A percentile compares a stretch with the other conserved stretches of the same genome.
Evolutionary conservation across 2,329 filamentous ascomycete genomes (phyloP).

Genomic region (Didymella segeticola): DNA sequence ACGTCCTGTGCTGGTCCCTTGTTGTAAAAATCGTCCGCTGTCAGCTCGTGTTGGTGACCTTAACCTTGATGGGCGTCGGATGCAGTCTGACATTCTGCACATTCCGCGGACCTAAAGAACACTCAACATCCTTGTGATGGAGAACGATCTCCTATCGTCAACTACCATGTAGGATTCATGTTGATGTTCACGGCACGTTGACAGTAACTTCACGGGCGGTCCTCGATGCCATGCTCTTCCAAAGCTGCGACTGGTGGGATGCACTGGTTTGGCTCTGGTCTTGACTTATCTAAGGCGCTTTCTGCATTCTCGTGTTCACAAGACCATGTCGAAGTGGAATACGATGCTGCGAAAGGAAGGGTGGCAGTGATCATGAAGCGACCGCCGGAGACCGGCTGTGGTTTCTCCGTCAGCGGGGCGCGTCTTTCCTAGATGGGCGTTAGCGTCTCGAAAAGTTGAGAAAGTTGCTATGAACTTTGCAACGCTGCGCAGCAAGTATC

Average conservation of each 20-base stretch:
- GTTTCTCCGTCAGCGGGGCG: conserved; percentile 23
- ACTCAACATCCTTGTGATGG: not conserved
- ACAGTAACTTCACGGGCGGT: too few relatives aligned
- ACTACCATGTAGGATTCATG: too few relatives aligned
- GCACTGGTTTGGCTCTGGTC: too few relatives aligned
- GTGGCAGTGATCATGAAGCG: not conserved
- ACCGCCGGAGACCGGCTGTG: not conserved
- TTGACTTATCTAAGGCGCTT: too few relatives aligned
- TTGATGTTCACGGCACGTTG: too few relatives aligned
- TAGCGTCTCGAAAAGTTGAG: conserved; percentile 33
- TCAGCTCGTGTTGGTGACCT: not conserved
- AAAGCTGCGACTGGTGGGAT: too few relatives aligned
- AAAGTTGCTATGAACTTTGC: conserved; percentile 20
- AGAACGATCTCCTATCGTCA: not conserved
- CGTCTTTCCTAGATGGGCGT: conserved; percentile 6
- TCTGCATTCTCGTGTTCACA: too few relatives aligned
- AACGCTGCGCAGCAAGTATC: conserved; percentile 5
- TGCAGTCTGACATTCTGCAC: not conserved
- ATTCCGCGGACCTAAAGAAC: too few relatives aligned
- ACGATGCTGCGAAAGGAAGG: not conserved
- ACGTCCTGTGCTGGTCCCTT: not conserved
- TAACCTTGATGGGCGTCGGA: not conserved
- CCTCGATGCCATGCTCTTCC: too few relatives aligned
- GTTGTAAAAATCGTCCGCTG: not conserved
- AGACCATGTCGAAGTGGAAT: too few relatives aligned